Evolutionary conservation across 352 stramenopile species (phyloP).

Genomic region (Phytophthora aleatoria): DNA sequence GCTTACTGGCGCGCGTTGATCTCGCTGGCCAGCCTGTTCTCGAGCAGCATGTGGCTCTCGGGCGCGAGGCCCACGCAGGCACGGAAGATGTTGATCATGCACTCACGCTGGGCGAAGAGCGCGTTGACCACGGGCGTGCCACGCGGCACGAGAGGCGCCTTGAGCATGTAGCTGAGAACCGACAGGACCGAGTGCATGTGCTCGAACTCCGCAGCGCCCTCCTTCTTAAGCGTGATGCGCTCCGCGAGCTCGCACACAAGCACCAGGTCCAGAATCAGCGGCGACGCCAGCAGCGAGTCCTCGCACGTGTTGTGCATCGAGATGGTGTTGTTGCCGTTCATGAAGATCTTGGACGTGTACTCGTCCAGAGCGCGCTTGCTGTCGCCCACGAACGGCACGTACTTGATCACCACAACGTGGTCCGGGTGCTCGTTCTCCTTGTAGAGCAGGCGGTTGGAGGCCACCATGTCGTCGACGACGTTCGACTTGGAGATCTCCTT

Average conservation of each 20-base stretch:
- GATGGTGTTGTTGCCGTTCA: slow-evolving; percentile 99
- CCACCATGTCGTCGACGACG: slow-evolving; percentile 99
- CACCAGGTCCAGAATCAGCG: slow-evolving; percentile 98
- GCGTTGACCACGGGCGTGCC: slow-evolving; percentile 99
- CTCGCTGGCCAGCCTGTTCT: slow-evolving; percentile 93
- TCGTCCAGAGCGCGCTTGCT: slow-evolving; percentile 99
- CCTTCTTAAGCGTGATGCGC: slow-evolving; percentile 95
- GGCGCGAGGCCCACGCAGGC: slow-evolving; percentile 96
- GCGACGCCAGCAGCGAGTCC: slow-evolving; percentile 97
- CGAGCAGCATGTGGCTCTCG: slow-evolving; percentile 98
- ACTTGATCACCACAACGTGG: slow-evolving; percentile 99
- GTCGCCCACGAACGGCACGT: slow-evolving; percentile 98
- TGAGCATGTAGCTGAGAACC: slow-evolving; percentile 99
- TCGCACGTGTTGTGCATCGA: slow-evolving; percentile 99
- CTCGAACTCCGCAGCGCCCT: slow-evolving; percentile 90
- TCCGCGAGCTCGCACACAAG: slow-evolving; percentile 98
- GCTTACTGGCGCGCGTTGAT: slow-evolving; percentile 72
- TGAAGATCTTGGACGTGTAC: slow-evolving; percentile 99
- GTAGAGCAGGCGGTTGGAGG: slow-evolving; percentile 97
- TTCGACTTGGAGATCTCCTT: slow-evolving; percentile 99
- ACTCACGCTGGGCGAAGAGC: slow-evolving; percentile 97
- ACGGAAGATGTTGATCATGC: slow-evolving; percentile 98
- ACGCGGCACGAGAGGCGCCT: slow-evolving; percentile 97
- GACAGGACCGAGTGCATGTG: slow-evolving; percentile 97
- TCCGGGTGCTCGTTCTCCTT: slow-evolving; percentile 98